Evolutionary conservation across 2,329 filamentous ascomycete species (phyloP), one percentile per base, ranked within the genome.

Genomic region (Aspergillus sp.): DNA sequence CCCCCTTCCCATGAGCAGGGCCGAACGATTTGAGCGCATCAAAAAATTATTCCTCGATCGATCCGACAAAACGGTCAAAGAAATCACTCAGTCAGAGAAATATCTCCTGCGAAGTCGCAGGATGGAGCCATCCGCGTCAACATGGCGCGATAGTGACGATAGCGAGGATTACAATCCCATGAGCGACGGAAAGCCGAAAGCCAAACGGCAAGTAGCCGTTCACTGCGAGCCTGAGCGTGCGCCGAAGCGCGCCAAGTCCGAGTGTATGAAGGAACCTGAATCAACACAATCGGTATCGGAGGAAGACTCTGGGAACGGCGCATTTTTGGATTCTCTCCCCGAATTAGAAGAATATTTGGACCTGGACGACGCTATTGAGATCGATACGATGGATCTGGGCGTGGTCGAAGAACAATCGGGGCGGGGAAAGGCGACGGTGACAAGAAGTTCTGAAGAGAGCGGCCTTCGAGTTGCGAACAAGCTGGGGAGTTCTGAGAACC

Each of bases 91-190:
- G 4, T 3, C 13, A 9, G 42, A 39, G 39, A 54, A 27, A 39
- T 66, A 66, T 20, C 54, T 54, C 9, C 40, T 67, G 3, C 62
- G 66, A 20, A 56, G 41, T 12, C 59, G 62, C 22, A 24, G 44
- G 22, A 17, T 30, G 15, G 37, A 54, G 9, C 50, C 39, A 5
- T 13, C 27, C 1, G 49, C 34, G 6, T 40, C 64, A 19, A 70
- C 69, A 1, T 73, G 72, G 59, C 44, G 75, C 11, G 75, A 77
- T 56, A 57, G 69, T 2, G 74, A 77, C 24, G 52, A 68, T 1
- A 74, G 70, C 20, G 71, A 70, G 3, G 65, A 73, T 46, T 77
- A 75, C 54, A 61, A 71, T 15, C 49, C 73, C 39, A 34, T n/a
- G 9, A 37, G 19, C 33, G 20, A 4, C 53, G 22, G 8, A 9